These are phyloP conservation scores for Yarrowia hollandica DNA, from an alignment of 805 yeast species.

Conservation along the genomic window DNA sequence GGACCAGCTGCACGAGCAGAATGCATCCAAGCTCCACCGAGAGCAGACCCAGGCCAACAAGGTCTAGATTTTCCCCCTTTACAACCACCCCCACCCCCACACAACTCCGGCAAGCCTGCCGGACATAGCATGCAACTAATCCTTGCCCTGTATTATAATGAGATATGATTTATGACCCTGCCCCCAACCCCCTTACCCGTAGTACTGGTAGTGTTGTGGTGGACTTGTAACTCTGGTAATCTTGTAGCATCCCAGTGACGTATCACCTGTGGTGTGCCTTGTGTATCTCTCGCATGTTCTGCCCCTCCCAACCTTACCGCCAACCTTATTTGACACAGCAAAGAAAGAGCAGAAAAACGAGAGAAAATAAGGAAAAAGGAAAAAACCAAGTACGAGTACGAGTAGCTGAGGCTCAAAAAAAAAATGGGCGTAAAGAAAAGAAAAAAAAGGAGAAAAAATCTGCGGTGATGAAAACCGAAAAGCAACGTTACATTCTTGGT, in stretches of 20 bases:
- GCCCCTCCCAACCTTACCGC: slow-evolving; percentile 12
- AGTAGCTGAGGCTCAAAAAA: too few relatives aligned
- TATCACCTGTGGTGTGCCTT: background rate
- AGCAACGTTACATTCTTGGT: too few relatives aligned
- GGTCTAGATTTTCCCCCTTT: slow-evolving; percentile 46
- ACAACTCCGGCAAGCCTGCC: too few relatives aligned
- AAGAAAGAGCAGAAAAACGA: background rate
- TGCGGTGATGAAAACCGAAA: slow-evolving; percentile 3
- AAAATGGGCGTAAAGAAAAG: too few relatives aligned
- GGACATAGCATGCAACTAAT: background rate
- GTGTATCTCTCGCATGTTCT: background rate
- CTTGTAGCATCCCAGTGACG: too few relatives aligned
- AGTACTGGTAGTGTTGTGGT: too few relatives aligned
- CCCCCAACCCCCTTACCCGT: too few relatives aligned
- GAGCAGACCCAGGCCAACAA: slow-evolving; percentile 81
- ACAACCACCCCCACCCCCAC: too few relatives aligned
- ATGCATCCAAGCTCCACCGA: slow-evolving; percentile 76
- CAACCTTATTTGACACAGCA: background rate
- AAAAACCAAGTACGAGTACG: too few relatives aligned
- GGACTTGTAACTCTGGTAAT: too few relatives aligned
- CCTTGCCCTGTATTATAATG: slow-evolving; percentile 21
- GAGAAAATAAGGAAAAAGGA: too few relatives aligned
- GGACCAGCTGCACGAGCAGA: slow-evolving; percentile 78
- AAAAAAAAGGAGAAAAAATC: too few relatives aligned
- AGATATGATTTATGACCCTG: slow-evolving; percentile 1